Evolutionary conservation across 306 rosid species (phyloP).

Genomic region (Alnus rubra): DNA sequence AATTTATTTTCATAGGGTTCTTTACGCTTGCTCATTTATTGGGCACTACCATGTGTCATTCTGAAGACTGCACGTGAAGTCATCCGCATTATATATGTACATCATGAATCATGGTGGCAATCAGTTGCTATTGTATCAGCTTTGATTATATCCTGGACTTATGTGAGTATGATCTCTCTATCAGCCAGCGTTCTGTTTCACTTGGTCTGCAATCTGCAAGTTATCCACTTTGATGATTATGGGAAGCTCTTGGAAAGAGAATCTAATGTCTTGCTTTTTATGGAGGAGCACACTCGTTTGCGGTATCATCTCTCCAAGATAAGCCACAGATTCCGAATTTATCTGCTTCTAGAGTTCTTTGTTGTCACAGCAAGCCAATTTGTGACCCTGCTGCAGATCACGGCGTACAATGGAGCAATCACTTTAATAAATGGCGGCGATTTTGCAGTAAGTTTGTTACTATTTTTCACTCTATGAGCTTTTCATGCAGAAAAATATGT

Average conservation of each 20-base stretch:
- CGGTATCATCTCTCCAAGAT: slow-evolving; percentile 78
- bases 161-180: slow-evolving; percentile 65
- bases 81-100: slow-evolving; percentile 41
- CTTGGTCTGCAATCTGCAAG: slow-evolving; percentile 83
- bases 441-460: slow-evolving; percentile 67
- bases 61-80: slow-evolving; percentile 65
- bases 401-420: slow-evolving; percentile 52
- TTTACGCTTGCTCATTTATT: slow-evolving; percentile 52
- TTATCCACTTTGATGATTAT: slow-evolving; percentile 69
- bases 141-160: slow-evolving; percentile 68
- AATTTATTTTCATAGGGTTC: slow-evolving; percentile 44
- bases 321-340: slow-evolving; percentile 84
- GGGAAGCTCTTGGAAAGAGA: slow-evolving; percentile 78
- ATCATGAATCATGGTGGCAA: slow-evolving; percentile 52
- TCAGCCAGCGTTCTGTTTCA: slow-evolving; percentile 84
- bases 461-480: slow-evolving; percentile 14
- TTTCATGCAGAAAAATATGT: not conserved
- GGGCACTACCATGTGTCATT: slow-evolving; percentile 61
- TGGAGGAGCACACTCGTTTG: slow-evolving; percentile 78
- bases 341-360: slow-evolving; percentile 65
- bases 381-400: slow-evolving; percentile 64
- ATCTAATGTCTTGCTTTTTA: slow-evolving; percentile 49
- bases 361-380: slow-evolving; percentile 72
- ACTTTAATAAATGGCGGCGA: slow-evolving; percentile 68
- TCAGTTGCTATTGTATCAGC: slow-evolving; percentile 49